A percentile compares a stretch with the other conserved stretches of the same genome.
Evolutionary conservation across 495 filamentous ascomycete genomes (phyloP).

Genomic region (Talaromyces stipitatus): DNA sequence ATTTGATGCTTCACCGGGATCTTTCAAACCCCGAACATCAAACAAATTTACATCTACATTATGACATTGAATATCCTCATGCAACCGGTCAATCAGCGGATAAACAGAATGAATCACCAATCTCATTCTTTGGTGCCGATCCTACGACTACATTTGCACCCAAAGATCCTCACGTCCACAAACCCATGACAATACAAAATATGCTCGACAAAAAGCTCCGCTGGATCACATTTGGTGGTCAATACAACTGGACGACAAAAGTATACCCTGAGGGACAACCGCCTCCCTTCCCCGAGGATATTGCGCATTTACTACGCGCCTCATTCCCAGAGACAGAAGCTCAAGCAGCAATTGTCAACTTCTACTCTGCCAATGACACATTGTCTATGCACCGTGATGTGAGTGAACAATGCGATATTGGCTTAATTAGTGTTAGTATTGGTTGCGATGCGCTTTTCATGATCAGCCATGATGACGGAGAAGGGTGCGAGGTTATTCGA

Average conservation of each 20-base stretch:
- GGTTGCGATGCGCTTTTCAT: slow-evolving; percentile 83
- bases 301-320: slow-evolving; percentile 51
- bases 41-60: slow-evolving; percentile 84
- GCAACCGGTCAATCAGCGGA: slow-evolving; percentile 7
- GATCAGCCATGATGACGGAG: slow-evolving; percentile 31
- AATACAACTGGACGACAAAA: slow-evolving; percentile 90
- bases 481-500: slow-evolving; percentile 50
- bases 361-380: slow-evolving; percentile 83
- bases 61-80: slow-evolving; percentile 62
- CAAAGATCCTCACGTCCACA: slow-evolving; percentile 59
- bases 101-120: neutral
- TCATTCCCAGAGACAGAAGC: slow-evolving; percentile 66
- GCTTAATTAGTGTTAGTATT: slow-evolving; percentile 75
- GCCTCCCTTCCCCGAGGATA: slow-evolving; percentile 68
- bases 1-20: slow-evolving; percentile 68
- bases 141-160: slow-evolving; percentile 40
- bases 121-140: slow-evolving; percentile 46
- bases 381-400: slow-evolving; percentile 87
- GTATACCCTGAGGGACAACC: slow-evolving; percentile 59
- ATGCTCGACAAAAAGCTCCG: slow-evolving; percentile 71
- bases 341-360: slow-evolving; percentile 85
- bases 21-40: slow-evolving; percentile 65
- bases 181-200: slow-evolving; percentile 54
- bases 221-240: slow-evolving; percentile 88
- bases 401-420: slow-evolving; percentile 66